phyloP scores from a whole-genome alignment of 495 filamentous ascomycete genomes.

The Penicillium roqueforti region DNA sequence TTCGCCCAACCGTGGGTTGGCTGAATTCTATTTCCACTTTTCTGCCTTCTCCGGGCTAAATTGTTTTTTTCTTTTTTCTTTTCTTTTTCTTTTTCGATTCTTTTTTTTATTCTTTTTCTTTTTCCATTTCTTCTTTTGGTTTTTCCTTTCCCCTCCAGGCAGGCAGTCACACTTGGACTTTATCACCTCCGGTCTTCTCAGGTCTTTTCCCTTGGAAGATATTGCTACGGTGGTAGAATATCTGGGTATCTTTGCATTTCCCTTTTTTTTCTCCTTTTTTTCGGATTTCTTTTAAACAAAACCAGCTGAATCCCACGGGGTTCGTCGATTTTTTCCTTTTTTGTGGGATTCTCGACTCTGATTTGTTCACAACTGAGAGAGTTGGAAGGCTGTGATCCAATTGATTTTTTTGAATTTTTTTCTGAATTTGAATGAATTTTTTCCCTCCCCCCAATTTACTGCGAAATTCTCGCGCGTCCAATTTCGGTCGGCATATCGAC shows the following conservation, averaged over 20 bases:
- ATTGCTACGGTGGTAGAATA: slow-evolving; percentile 3
- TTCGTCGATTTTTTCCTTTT: slow-evolving; percentile 6
- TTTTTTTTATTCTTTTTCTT: not conserved
- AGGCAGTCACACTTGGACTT: slow-evolving; percentile 1
- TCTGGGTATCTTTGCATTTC: not conserved
- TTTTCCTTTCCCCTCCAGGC: not conserved
- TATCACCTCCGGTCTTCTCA: slow-evolving; percentile 1
- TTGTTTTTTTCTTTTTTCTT: not conserved
- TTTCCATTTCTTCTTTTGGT: not conserved
- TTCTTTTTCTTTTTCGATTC: not conserved
- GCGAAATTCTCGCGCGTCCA: not conserved
- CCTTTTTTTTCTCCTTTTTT: not conserved
- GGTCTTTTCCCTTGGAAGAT: not conserved
- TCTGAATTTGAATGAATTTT: slow-evolving; percentile 4
- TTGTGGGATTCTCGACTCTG: slow-evolving; percentile 13
- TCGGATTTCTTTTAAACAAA: not conserved
- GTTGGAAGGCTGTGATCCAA: slow-evolving; percentile 16
- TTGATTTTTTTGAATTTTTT: slow-evolving; percentile 16
- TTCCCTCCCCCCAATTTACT: not conserved
- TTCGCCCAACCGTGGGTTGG: slow-evolving; percentile 27
- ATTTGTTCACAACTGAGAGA: slow-evolving; percentile 15
- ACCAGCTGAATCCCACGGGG: slow-evolving; percentile 1
- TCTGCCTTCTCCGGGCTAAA: not conserved
- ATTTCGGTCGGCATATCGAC: not conserved
- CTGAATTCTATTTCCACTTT: slow-evolving; percentile 21